Evolutionary conservation across 1,284 basidiomycete genomes (phyloP), one percentile per base, ranked within the genome.

Genomic region (Cutaneotrichosporon sp.): DNA sequence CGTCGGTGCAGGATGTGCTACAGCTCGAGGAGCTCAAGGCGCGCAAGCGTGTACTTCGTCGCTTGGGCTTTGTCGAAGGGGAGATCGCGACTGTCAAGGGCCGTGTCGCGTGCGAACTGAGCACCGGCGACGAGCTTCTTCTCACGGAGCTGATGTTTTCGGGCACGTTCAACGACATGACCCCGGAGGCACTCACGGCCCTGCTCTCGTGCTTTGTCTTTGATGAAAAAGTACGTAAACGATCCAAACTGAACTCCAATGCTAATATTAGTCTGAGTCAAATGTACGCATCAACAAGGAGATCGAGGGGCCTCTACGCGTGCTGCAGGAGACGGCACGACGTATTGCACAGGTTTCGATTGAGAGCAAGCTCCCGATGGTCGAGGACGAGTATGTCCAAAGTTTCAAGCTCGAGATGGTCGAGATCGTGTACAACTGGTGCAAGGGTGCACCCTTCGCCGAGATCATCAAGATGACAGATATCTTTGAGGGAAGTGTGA

Each of bases 81-180:
- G 96, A 97, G 70, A 94, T 98, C 49, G 91, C 97, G 12, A 93
- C 97, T 70, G 86, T 94, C 81, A 99, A 99, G 76, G 96, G 96
- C 1, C 81, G 96, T 38, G 96, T 98, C 1, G 96, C 96, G 16
- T 99, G 96, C 73, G 96, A 99, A 77, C 97, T 99, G 72, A 91
- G 87, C 64, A 88, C 93, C 1, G 96, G 96, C 12, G 96, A 99
- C 68, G 96, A 99, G 75, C 76, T 99, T 44, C 79, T 99, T 26
- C 79, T 99, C 56, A 98, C 96, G 1, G 96, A 99, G 74, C 82
- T 99, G 70, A 88, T 98, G 61, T 98, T 99, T 79, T 92, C 96
- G 61, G 94, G 94, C 49, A 87, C 86, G 4, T 98, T 99, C 80
- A 97, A 97, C 67, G 75, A 87, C 3, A 75, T 98, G 34, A 78